Conservation (phyloP, 1,284 basidiomycete genomes). For the Mycosarcoma mackinlayi region DNA sequence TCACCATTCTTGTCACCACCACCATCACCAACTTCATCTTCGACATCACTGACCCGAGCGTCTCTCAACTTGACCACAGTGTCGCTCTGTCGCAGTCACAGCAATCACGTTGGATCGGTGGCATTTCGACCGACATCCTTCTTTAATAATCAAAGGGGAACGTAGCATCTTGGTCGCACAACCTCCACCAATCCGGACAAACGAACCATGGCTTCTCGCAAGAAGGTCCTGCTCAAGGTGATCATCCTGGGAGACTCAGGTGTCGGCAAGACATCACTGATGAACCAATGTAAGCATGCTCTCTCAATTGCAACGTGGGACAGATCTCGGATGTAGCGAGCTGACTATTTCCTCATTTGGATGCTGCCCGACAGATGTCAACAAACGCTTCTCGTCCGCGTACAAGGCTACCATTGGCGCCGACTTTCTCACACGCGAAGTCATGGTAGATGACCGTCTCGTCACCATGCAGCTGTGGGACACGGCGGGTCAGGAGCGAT, state of each 20-base stretch:
- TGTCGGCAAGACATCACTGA: constrained; percentile 99
- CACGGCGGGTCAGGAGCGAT: constrained; percentile 98
- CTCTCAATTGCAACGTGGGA: not conserved
- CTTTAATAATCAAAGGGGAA: not conserved
- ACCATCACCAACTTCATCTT: not conserved
- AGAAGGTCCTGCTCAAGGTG: constrained; percentile 87
- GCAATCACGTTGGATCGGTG: too few species aligned
- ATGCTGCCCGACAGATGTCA: constrained; percentile 83
- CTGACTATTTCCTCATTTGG: not conserved
- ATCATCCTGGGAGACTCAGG: constrained; percentile 70
- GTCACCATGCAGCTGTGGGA: constrained; percentile 99
- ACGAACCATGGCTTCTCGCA: constrained; percentile 73
- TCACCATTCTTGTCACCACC: too few species aligned
- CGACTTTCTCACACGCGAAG: constrained; percentile 87
- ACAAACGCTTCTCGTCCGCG: constrained; percentile 99
- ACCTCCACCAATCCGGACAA: not conserved
- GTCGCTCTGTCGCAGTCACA: too few species aligned
- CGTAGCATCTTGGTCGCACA: constrained; percentile 6
- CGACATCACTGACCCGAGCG: not conserved
- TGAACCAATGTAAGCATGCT: constrained; percentile 84
- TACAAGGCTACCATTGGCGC: constrained; percentile 79
- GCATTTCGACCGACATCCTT: not conserved
- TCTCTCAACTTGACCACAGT: not conserved
- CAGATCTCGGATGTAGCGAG: not conserved
- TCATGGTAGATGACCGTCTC: constrained; percentile 96